phyloP scores from a whole-genome alignment of 176 grass and related monocot species.

The Themeda triandra region DNA sequence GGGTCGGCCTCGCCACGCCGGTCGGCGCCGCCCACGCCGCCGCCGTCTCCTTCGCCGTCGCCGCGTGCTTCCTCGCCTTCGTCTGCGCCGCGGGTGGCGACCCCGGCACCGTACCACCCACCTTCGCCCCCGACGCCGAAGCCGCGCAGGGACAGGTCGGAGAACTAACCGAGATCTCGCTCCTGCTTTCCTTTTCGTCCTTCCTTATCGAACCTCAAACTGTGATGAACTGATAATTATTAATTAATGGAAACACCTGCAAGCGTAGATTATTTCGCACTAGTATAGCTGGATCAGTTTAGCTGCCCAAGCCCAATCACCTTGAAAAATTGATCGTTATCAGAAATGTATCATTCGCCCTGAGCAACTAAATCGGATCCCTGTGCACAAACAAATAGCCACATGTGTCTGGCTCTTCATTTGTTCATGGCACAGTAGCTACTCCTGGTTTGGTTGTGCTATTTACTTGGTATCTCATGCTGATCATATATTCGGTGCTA shows the following conservation, averaged over 20 bases:
- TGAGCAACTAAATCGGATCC: background rate
- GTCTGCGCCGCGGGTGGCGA: slow-evolving; percentile 49
- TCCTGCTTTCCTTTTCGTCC: background rate
- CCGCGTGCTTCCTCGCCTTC: slow-evolving; percentile 75
- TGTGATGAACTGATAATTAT: background rate
- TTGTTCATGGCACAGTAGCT: background rate
- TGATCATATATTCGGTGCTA: background rate
- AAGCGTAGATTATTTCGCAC: too few relatives aligned
- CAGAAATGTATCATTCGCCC: background rate
- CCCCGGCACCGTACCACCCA: slow-evolving; percentile 56
- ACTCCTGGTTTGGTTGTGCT: background rate
- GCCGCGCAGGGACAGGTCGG: slow-evolving; percentile 56
- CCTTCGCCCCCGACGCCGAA: slow-evolving; percentile 60
- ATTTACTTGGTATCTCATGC: background rate
- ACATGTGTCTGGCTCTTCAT: background rate
- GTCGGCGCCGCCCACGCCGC: slow-evolving; percentile 52
- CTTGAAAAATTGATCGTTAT: background rate
- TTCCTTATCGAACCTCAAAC: background rate
- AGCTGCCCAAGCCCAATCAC: background rate
- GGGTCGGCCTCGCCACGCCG: slow-evolving; percentile 60
- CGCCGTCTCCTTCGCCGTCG: slow-evolving; percentile 52
- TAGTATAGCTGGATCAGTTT: background rate
- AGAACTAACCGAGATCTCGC: slow-evolving; percentile 6
- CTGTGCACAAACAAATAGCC: background rate
- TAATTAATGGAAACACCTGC: too few relatives aligned